These are phyloP conservation scores for Tetrapisispora pingtungensis DNA, from an alignment of 805 yeast species.

Conservation along the genomic window DNA sequence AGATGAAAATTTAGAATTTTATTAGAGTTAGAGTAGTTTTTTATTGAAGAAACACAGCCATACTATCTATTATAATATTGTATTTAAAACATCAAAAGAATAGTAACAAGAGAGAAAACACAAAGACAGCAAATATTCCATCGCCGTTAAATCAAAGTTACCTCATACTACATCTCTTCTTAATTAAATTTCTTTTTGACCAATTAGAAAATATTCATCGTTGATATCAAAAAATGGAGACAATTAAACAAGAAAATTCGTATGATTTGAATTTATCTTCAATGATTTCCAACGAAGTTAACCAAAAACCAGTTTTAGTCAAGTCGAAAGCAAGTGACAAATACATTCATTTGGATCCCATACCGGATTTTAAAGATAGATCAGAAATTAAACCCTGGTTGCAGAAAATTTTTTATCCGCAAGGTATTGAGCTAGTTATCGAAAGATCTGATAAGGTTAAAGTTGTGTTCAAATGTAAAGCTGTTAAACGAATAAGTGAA, in stretches of 20 bases:
- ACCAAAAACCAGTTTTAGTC: neutral
- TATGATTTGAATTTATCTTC: neutral
- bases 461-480: constrained; percentile 53
- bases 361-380: constrained; percentile 34
- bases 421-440: constrained; percentile 47
- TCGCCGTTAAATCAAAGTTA: too few species aligned
- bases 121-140: too few species aligned
- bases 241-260: neutral
- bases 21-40: too few species aligned
- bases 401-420: constrained; percentile 36
- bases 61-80: too few species aligned
- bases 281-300: neutral
- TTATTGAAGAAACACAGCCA: too few species aligned
- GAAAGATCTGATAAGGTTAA: constrained; percentile 53
- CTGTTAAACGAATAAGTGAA: constrained; percentile 25
- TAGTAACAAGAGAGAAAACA: too few species aligned
- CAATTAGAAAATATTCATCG: too few species aligned
- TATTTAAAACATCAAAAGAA: too few species aligned
- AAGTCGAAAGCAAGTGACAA: constrained; percentile 10
- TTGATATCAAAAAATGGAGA: too few species aligned
- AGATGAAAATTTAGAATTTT: too few species aligned
- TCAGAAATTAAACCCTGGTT: constrained; percentile 55
- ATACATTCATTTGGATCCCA: constrained; percentile 30
- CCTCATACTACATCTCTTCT: too few species aligned
- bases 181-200: too few species aligned